These are phyloP conservation scores for Trichomonas gallinae DNA, from an alignment of 208 protist genomes.

Conservation along the genomic window DNA sequence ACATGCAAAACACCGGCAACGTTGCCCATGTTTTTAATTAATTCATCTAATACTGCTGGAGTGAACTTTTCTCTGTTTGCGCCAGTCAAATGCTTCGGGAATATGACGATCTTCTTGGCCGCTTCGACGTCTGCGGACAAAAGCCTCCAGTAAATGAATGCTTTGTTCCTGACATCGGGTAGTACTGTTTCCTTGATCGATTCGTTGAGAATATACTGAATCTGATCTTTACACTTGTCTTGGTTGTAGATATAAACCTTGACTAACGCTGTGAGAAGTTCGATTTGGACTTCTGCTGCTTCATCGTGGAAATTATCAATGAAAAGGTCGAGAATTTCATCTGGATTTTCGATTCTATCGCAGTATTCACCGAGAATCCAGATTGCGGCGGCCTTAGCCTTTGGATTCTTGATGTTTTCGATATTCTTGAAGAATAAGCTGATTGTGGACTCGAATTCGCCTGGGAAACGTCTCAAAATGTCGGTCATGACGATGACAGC, in stretches of 20 bases:
- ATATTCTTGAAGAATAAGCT: slow-evolving; percentile 68
- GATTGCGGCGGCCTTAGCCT: not conserved
- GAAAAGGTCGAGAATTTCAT: slow-evolving; percentile 63
- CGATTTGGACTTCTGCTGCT: not conserved
- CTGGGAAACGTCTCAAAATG: slow-evolving; percentile 80
- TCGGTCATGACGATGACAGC: slow-evolving; percentile 81
- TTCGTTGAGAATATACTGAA: not conserved
- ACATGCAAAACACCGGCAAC: not conserved
- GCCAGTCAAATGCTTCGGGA: not conserved
- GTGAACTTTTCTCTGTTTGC: not conserved
- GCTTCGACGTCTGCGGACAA: not conserved
- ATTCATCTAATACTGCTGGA: not conserved
- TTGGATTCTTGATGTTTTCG: slow-evolving; percentile 37
- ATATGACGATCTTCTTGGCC: not conserved
- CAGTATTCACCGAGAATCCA: slow-evolving; percentile 62
- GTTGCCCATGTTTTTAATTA: not conserved
- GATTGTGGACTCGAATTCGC: slow-evolving; percentile 35
- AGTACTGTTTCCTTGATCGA: not conserved
- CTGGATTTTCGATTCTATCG: slow-evolving; percentile 76
- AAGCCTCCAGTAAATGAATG: slow-evolving; percentile 15
- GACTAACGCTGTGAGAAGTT: not conserved
- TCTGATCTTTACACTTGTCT: not conserved
- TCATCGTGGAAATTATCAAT: slow-evolving; percentile 20
- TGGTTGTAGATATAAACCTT: not conserved
- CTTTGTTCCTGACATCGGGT: not conserved